Conservation (phyloP, 768 basidiomycete genomes). For the Boletus insuetus region DNA sequence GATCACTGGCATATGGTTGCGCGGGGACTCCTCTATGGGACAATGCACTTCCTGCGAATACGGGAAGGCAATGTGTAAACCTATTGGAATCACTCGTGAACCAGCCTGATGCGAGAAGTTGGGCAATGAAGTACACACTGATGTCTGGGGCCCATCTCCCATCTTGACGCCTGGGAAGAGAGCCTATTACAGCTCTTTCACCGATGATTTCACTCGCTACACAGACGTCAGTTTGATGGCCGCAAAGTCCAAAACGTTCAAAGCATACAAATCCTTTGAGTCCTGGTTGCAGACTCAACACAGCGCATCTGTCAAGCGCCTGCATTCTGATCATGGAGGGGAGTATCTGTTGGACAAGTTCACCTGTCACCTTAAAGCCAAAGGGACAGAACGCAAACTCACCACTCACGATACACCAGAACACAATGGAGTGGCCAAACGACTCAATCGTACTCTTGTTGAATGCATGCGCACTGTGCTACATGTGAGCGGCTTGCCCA, state of each 20-base stretch:
- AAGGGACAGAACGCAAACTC: neutral
- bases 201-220: neutral
- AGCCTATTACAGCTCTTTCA: neutral
- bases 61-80: neutral
- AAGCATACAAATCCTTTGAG: neutral
- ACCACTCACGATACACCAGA: neutral
- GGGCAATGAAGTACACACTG: no score
- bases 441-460: neutral
- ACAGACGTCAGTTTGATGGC: neutral
- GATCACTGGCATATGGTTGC: neutral
- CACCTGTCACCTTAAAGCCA: neutral
- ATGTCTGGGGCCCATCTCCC: neutral
- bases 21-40: neutral
- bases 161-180: neutral
- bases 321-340: neutral
- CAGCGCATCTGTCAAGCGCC: neutral
- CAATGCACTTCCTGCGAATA: neutral
- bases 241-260: neutral
- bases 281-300: neutral
- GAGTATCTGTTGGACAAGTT: neutral
- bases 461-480: neutral
- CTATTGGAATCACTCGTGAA: no score
- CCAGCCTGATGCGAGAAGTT: no score
- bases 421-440: neutral
- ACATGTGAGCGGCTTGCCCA: neutral